These are phyloP conservation scores for Nephromyces sp. DNA, from an alignment of 169 alveolate species.

Conservation along the genomic window DNA sequence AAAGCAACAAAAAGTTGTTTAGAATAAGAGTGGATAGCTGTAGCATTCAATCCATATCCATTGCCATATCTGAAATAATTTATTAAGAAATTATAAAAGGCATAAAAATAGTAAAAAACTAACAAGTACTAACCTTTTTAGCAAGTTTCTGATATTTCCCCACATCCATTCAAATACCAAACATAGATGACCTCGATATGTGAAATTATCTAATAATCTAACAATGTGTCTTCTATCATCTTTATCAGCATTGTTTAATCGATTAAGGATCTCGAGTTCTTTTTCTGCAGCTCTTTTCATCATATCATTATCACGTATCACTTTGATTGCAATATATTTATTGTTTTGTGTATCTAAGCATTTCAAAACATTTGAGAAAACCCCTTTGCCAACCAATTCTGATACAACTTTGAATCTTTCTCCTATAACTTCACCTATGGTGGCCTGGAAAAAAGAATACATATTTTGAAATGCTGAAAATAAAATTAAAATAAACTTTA, in stretches of 20 bases:
- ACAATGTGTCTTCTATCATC: conserved; percentile 62
- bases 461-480: background rate
- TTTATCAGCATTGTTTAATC: conserved; percentile 62
- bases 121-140: conserved; percentile 46
- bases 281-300: conserved; percentile 80
- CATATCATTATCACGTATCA: conserved; percentile 65
- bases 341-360: conserved; percentile 16
- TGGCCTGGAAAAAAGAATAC: conserved; percentile 46
- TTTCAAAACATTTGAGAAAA: conserved; percentile 53
- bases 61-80: conserved; percentile 51
- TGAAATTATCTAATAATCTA: conserved; percentile 57
- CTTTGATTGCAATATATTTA: conserved; percentile 18
- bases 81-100: background rate
- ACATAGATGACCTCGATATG: conserved; percentile 73
- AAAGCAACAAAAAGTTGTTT: conserved; percentile 68
- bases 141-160: conserved; percentile 75
- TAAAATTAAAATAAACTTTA: background rate
- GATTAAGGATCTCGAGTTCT: conserved; percentile 63
- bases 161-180: conserved; percentile 79
- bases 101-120: background rate
- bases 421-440: conserved; percentile 73
- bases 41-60: conserved; percentile 62
- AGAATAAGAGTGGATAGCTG: conserved; percentile 62
- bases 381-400: conserved; percentile 73
- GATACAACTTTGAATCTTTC: conserved; percentile 67